phyloP scores from a whole-genome alignment of 1,284 basidiomycete genomes.

The Irpex rosettiformis region DNA sequence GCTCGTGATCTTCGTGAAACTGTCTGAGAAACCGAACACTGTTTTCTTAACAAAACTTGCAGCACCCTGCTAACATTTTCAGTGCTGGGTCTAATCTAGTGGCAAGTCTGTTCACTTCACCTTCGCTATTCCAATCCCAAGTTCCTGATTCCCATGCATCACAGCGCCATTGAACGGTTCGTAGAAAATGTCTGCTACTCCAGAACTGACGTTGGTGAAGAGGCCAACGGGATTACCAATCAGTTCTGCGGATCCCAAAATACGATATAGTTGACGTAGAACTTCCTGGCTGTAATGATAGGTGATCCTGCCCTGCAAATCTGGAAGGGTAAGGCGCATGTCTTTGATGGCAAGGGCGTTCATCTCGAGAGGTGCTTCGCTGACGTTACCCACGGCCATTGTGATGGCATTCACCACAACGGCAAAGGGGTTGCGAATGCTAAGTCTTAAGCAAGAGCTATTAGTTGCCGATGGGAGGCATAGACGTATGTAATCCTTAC shows the following conservation, averaged over 20 bases:
- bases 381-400: constrained; percentile 97
- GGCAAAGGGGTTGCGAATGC: constrained; percentile 88
- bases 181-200: constrained; percentile 99
- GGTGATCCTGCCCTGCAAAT: constrained; percentile 81
- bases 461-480: not conserved
- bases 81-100: not conserved
- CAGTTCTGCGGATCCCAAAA: constrained; percentile 96
- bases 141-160: constrained; percentile 94
- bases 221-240: constrained; percentile 91
- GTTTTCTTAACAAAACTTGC: constrained; percentile 99
- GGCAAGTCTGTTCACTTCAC: constrained; percentile 35
- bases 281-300: constrained; percentile 97
- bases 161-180: constrained; percentile 98
- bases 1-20: constrained; percentile 95
- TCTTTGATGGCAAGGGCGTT: constrained; percentile 96
- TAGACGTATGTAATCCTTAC: constrained; percentile 43
- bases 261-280: constrained; percentile 91
- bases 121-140: constrained; percentile 97
- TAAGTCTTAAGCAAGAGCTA: constrained; percentile 46
- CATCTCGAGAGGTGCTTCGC: constrained; percentile 94
- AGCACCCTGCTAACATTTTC: constrained; percentile 63
- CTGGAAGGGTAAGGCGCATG: constrained; percentile 83
- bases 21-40: constrained; percentile 94
- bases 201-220: constrained; percentile 98
- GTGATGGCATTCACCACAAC: constrained; percentile 94